Evolutionary conservation across 2,329 filamentous ascomycete species (phyloP), one percentile per base, ranked within the genome.

Genomic region (Colletotrichum melonis): DNA sequence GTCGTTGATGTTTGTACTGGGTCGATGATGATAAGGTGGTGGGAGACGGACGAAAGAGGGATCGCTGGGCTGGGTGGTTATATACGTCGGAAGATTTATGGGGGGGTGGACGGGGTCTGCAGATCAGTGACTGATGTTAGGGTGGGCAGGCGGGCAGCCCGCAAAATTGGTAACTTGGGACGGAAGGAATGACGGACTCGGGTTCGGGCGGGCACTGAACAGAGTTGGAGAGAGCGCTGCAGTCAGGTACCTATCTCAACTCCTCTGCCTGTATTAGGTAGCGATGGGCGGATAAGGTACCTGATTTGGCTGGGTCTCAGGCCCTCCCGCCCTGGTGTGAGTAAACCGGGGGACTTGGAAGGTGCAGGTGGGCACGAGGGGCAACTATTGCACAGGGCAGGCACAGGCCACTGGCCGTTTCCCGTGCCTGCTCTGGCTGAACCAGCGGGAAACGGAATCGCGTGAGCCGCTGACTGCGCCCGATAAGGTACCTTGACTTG

Each of bases 61-160:
- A n/a, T 59, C 52, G 57, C 56, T 67, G 65, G 65, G 57, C 46
- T 54, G 49, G 46, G 35, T 63, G 49, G 54, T 74, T 74, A 74
- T 71, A 66, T 65, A 73, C 67, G 67, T 73, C 71, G 71, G 71
- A 73, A 73, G 67, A 66, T 73, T 73, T 73, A 71, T 60, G 60
- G 67, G 66, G 66, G 69, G 70, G 70, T 60, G 66, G 70, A 60
- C 69, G 57, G 52, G 49, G 67, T 49, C 70, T 73, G 70, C 67
- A 35, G 65, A 64, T 72, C 59, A 55, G 63, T 64, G 70, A 72
- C 66, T 72, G 69, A 72, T 68, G 65, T 49, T 49, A 49, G 42
- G 42, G 42, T 11, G 42, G 42, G 19, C 42, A 49, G 42, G 42
- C 42, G 19, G 42, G 42, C 19, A 49, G 42, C 6, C 42, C 42